A percentile compares a stretch with the other conserved stretches of the same genome.
phyloP scores from a whole-genome alignment of 2,329 filamentous ascomycete genomes.

The Diaporthe sp. region DNA sequence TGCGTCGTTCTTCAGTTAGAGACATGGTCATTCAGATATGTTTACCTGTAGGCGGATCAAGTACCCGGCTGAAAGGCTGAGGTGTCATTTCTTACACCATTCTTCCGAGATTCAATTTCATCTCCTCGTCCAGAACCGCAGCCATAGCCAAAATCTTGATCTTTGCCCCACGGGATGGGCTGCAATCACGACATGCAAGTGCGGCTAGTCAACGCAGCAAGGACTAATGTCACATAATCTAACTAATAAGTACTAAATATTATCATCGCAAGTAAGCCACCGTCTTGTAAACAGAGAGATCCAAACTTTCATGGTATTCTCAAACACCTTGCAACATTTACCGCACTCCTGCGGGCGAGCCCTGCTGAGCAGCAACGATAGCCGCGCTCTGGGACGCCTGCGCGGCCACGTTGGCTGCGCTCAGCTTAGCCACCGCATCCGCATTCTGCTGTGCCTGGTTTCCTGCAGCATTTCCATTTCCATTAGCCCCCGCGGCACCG shows the following conservation, averaged over 20 bases:
- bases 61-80: fast-evolving
- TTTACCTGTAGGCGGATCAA: too few relatives aligned
- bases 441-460: conserved; percentile 18
- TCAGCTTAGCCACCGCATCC: conserved; percentile 19
- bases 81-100: not conserved
- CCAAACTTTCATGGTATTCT: too few relatives aligned
- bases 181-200: too few relatives aligned
- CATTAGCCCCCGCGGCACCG: not conserved
- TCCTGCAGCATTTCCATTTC: not conserved
- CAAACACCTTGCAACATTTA: not conserved
- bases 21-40: fast-evolving
- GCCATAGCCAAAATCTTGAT: too few relatives aligned
- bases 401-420: conserved; percentile 12
- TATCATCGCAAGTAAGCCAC: not conserved
- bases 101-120: too few relatives aligned
- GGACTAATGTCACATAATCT: not conserved
- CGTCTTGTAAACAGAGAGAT: not conserved
- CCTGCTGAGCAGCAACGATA: conserved; percentile 23
- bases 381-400: conserved; percentile 29
- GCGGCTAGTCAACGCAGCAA: not conserved
- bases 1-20: fast-evolving
- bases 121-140: too few relatives aligned
- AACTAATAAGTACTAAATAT: not conserved
- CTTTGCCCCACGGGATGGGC: too few relatives aligned
- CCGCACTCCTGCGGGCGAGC: conserved; percentile 10